Conservation (phyloP, 139 green algal species). For the Zygnema circumcarinatum region DNA sequence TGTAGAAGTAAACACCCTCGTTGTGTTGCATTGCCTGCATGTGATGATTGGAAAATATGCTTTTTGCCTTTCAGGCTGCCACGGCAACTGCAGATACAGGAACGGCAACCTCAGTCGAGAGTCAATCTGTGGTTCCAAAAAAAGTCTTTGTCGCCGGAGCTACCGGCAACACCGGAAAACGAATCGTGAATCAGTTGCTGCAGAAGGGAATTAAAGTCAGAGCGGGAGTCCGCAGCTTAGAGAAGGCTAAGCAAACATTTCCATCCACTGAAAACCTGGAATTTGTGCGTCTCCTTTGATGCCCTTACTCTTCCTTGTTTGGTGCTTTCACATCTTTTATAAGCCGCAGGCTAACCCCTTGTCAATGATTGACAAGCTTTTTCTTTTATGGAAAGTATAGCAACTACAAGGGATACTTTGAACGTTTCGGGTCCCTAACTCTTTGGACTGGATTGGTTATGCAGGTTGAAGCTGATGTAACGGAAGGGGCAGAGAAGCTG, state of each 20-base stretch:
- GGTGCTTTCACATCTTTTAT: too few relatives aligned
- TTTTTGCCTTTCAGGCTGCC: background rate
- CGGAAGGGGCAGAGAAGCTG: background rate
- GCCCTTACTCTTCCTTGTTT: too few relatives aligned
- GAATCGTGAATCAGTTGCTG: conserved; percentile 44
- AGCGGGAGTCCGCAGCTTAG: conserved; percentile 43
- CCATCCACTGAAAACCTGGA: conserved; percentile 2
- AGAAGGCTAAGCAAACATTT: conserved; percentile 2
- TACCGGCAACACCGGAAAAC: conserved; percentile 55
- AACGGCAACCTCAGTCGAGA: background rate
- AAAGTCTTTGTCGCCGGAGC: conserved; percentile 62
- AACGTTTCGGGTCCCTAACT: background rate
- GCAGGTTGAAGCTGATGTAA: conserved; percentile 40
- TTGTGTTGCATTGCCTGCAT: too few relatives aligned
- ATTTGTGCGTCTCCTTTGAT: conserved; percentile 5
- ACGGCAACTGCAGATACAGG: background rate
- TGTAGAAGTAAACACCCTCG: too few relatives aligned
- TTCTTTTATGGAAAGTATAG: too few relatives aligned
- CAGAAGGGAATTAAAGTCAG: conserved; percentile 9
- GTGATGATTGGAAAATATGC: too few relatives aligned
- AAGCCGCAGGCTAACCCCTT: too few relatives aligned
- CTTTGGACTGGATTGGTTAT: too few relatives aligned
- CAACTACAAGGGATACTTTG: background rate
- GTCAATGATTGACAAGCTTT: too few relatives aligned
- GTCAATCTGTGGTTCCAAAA: background rate